Conservation (phyloP, 208 protist species). For the Lotmaria passim region DNA sequence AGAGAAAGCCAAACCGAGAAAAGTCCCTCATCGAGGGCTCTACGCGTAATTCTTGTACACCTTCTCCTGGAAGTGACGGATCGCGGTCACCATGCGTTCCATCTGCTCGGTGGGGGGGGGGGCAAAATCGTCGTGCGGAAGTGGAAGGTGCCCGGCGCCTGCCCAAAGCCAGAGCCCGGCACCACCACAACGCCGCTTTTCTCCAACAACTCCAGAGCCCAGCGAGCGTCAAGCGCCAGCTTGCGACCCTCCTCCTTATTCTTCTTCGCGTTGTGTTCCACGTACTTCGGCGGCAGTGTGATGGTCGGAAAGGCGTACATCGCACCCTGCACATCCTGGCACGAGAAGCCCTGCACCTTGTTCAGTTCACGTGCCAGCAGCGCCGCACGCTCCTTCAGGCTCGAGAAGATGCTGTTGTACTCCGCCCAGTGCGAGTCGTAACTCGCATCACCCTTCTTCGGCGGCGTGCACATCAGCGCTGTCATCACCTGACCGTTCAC, state of each 20-base stretch:
- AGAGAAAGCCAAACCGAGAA: not conserved
- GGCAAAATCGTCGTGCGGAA: slow-evolving; percentile 99
- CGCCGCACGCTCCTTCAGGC: slow-evolving; percentile 65
- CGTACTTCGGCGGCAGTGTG: slow-evolving; percentile 81
- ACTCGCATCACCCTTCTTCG: slow-evolving; percentile 89
- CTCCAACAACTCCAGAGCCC: slow-evolving; percentile 97
- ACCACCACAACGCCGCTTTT: slow-evolving; percentile 95
- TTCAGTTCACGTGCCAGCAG: slow-evolving; percentile 91
- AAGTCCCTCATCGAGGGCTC: not conserved
- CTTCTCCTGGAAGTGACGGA: slow-evolving; percentile 70
- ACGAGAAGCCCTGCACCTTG: slow-evolving; percentile 92
- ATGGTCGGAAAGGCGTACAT: slow-evolving; percentile 99
- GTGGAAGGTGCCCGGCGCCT: slow-evolving; percentile 96
- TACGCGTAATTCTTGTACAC: slow-evolving; percentile 5
- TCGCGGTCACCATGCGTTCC: slow-evolving; percentile 76
- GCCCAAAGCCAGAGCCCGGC: slow-evolving; percentile 96
- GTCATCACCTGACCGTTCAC: slow-evolving; percentile 95
- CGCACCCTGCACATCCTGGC: slow-evolving; percentile 93
- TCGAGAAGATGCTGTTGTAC: slow-evolving; percentile 78
- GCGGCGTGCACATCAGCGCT: slow-evolving; percentile 97
- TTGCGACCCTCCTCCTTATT: slow-evolving; percentile 68
- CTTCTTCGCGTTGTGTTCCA: slow-evolving; percentile 57
- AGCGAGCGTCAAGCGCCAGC: slow-evolving; percentile 94
- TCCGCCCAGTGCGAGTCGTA: slow-evolving; percentile 89
- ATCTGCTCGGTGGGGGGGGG: slow-evolving; percentile 95